A percentile compares a stretch with the other conserved stretches of the same genome.
Evolutionary conservation across 1,284 basidiomycete genomes (phyloP).

Genomic region (Rhizoctonia solani): DNA sequence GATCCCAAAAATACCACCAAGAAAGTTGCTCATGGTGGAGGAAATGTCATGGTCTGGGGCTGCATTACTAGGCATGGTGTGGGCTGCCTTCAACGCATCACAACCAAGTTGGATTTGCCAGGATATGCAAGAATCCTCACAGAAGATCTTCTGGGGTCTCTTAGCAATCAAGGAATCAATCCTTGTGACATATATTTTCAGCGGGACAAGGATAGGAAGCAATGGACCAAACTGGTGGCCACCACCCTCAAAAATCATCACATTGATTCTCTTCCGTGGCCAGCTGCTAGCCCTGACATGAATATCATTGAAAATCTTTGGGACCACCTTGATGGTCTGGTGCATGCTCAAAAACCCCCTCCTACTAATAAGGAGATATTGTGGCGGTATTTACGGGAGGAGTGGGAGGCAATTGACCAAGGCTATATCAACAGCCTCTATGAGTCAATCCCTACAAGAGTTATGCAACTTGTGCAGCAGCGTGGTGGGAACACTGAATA

Average conservation of each 20-base stretch:
- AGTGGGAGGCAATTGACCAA: constrained; percentile 39
- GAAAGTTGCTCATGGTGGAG: constrained; percentile 31
- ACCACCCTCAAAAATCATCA: constrained; percentile 47
- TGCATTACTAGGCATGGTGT: constrained; percentile 27
- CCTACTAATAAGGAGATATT: constrained; percentile 43
- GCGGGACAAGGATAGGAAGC: constrained; percentile 50
- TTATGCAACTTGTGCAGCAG: constrained; percentile 39
- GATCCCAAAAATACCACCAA: not conserved
- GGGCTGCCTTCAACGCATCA: constrained; percentile 13
- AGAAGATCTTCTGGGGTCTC: constrained; percentile 18
- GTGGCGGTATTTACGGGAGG: constrained; percentile 43
- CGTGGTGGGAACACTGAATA: constrained; percentile 42
- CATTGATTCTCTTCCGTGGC: constrained; percentile 46
- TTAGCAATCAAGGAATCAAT: not conserved
- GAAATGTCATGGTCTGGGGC: constrained; percentile 36
- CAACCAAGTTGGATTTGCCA: constrained; percentile 5
- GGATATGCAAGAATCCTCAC: constrained; percentile 28
- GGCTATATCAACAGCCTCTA: constrained; percentile 39
- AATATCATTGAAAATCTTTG: constrained; percentile 50
- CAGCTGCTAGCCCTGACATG: constrained; percentile 48
- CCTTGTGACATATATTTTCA: constrained; percentile 41
- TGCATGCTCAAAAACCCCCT: constrained; percentile 38
- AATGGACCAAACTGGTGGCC: constrained; percentile 43
- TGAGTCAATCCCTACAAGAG: constrained; percentile 39
- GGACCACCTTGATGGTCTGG: constrained; percentile 43